Evolutionary conservation across 169 alveolate genomes (phyloP).

Genomic region (Plasmodium blacklocki): DNA sequence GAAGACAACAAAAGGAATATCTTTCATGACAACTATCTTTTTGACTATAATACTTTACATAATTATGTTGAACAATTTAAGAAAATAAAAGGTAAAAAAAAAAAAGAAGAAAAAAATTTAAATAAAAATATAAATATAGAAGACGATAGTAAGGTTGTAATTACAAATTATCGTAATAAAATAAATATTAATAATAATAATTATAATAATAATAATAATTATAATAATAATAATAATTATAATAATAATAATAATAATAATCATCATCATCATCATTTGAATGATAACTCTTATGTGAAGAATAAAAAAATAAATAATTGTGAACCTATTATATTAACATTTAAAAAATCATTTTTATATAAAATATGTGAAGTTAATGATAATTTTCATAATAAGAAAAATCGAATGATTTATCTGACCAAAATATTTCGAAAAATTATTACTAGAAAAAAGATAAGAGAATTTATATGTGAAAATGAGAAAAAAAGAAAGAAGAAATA

Average conservation of each 20-base stretch:
- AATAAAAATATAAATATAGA: conserved; percentile 1
- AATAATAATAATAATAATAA: no score
- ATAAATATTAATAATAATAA: neutral
- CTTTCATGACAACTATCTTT: conserved; percentile 4
- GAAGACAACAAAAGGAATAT: neutral
- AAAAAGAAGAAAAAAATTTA: neutral
- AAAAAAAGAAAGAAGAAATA: conserved; percentile 36
- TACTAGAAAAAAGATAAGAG: conserved; percentile 49
- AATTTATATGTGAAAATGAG: conserved; percentile 71
- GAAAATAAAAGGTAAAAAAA: conserved; percentile 1
- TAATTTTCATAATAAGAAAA: conserved; percentile 34
- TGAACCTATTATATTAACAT: neutral
- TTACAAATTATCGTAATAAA: neutral
- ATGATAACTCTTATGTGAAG: neutral
- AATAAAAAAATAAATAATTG: neutral
- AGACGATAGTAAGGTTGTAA: neutral
- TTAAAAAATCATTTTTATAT: conserved; percentile 48
- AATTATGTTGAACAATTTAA: conserved; percentile 41
- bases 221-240: no score
- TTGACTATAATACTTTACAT: conserved; percentile 29
- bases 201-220: neutral
- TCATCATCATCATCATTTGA: no score
- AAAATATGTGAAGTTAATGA: conserved; percentile 46
- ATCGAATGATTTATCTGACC: conserved; percentile 45
- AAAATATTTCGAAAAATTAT: conserved; percentile 70